Base-by-base conservation (phyloP, 192 early-diverging fungal species). In the Rhizophlyctis rosea region DNA sequence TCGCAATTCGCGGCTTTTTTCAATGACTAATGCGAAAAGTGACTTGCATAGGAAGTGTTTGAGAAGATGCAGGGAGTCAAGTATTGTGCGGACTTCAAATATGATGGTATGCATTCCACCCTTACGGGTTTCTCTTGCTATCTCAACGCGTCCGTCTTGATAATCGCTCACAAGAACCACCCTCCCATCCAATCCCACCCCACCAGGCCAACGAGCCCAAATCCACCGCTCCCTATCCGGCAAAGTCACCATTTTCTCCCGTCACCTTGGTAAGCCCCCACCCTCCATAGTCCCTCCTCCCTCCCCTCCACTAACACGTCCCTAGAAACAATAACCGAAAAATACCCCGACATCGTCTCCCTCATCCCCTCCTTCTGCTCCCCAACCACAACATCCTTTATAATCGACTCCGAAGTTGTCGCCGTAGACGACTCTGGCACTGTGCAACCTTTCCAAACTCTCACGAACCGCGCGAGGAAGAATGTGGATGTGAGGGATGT, bases 31-130 rank as follows among this genome's bases (percentile, higher is more conserved):
- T n/a, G n/a, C n/a, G n/a, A n/a, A 9, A 27, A 51, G 14, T 29
- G 18, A 34, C 11, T 53, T 13, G 35, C 18, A 36, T 34, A 67
- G 56, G 65, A 67, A 31, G 57, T 67, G 11, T 58, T 59, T 47
- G 56, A 67, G 33, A 67, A 44, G 30, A 13, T 67, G 23, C n/a
- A 58, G 18, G 65, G 65, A 18, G 1, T 58, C 9, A 59, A 58
- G 14, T 67, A 33, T 31, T 67, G 56, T 25, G 65, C 65, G 9
- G 65, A 67, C 55, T 67, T 21, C 47, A 67, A 67, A 25, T 67
- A 67, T 24, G 65, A 67, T 47, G 65, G 65, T 59, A 59, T 27
- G n/a, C 13, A 31, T 44, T 11, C 24, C 47, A 50, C 25, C 14
- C 1, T n/a, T 14, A 27, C 1, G 29, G 29, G 16, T 16, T 54